A percentile compares a stretch with the other conserved stretches of the same genome.
Evolutionary conservation across 208 protist genomes (phyloP).

Genomic region (Entamoeba histolytica): DNA sequence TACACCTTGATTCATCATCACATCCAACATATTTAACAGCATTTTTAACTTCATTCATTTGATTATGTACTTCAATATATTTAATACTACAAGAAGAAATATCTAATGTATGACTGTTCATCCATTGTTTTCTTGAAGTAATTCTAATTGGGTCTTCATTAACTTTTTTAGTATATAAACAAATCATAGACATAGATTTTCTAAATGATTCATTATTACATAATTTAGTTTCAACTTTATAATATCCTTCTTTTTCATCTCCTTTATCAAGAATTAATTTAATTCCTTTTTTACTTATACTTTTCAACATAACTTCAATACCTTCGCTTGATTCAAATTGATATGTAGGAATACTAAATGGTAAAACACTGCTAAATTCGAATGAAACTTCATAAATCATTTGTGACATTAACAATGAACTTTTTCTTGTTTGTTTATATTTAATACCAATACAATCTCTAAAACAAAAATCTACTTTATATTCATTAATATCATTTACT

Average conservation of each 20-base stretch:
- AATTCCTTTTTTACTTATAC: background rate
- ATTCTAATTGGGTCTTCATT: background rate
- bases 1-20: too few species aligned
- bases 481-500: background rate
- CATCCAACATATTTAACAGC: too few species aligned
- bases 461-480: background rate
- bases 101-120: background rate
- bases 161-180: background rate
- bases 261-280: background rate
- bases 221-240: background rate
- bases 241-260: background rate
- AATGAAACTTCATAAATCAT: background rate
- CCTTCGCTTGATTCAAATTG: background rate
- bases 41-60: too few species aligned
- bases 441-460: background rate
- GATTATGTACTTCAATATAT: too few species aligned
- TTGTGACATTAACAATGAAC: too few species aligned
- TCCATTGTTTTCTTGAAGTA: background rate
- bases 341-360: background rate
- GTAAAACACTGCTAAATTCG: background rate
- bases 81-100: too few species aligned
- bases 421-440: background rate
- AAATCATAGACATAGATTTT: background rate
- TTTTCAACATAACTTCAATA: background rate
- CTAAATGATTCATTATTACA: background rate